phyloP scores from a whole-genome alignment of 352 stramenopile species.

The Phytophthora tentaculata region DNA sequence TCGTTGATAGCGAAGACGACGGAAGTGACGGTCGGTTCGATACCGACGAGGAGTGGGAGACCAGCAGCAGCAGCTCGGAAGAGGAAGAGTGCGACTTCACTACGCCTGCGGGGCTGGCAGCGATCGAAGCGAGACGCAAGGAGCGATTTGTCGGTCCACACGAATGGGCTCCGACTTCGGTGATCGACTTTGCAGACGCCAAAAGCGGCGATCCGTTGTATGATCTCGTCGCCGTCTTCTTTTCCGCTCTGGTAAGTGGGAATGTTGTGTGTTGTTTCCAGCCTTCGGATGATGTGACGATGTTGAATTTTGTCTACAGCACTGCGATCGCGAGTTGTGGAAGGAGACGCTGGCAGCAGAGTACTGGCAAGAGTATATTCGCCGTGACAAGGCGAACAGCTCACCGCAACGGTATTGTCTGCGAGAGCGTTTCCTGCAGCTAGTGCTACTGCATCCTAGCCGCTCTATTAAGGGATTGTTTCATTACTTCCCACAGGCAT shows the following conservation, averaged over 20 bases:
- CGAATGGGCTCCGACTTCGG: conserved; percentile 65
- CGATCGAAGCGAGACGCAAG: conserved; percentile 49
- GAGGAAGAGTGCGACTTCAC: conserved; percentile 46
- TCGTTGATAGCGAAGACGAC: conserved; percentile 41
- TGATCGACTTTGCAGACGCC: conserved; percentile 90
- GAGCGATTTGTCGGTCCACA: conserved; percentile 52
- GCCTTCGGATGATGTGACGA: conserved; percentile 7
- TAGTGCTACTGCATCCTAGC: conserved; percentile 83
- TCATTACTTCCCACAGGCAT: conserved; percentile 65
- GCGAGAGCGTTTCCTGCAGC: conserved; percentile 71
- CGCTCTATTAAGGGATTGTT: conserved; percentile 73
- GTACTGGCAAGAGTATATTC: conserved; percentile 82
- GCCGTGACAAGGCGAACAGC: conserved; percentile 35
- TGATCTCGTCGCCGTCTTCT: conserved; percentile 85
- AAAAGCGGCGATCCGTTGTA: conserved; percentile 89
- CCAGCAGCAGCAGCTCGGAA: conserved; percentile 52
- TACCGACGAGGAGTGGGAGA: conserved; percentile 59
- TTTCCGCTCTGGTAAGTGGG: conserved; percentile 71
- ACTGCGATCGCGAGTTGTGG: conserved; percentile 71
- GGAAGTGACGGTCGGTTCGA: conserved; percentile 22
- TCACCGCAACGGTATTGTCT: conserved; percentile 37
- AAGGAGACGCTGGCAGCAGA: conserved; percentile 55
- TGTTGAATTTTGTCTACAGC: conserved; percentile 41
- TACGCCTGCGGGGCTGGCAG: conserved; percentile 24
- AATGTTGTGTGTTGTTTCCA: neutral